Conservation (phyloP, 768 basidiomycete species). For the Suillus paluster region DNA sequence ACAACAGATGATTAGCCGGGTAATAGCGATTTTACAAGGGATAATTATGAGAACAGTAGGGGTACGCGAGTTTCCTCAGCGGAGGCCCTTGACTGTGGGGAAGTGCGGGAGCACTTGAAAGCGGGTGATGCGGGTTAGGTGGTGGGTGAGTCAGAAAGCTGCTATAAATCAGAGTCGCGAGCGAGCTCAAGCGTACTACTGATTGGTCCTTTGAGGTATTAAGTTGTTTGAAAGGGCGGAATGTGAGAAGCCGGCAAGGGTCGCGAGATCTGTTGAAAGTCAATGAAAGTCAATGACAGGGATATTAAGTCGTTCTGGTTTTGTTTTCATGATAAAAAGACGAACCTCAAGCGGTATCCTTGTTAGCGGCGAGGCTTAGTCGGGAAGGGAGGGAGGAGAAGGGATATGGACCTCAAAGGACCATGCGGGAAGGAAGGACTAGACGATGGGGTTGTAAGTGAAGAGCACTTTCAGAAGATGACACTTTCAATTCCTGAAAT, state of each 20-base stretch:
- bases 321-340: slow-evolving; percentile 1
- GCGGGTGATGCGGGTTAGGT: slow-evolving; percentile 15
- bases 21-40: slow-evolving; percentile 30
- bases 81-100: slow-evolving; percentile 37
- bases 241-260: slow-evolving; percentile 84
- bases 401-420: slow-evolving; percentile 37
- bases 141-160: slow-evolving; percentile 22
- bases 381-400: slow-evolving; percentile 40
- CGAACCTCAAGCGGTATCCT: slow-evolving; percentile 58
- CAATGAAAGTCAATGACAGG: slow-evolving; percentile 7
- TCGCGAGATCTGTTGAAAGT: slow-evolving; percentile 75
- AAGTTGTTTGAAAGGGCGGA: slow-evolving; percentile 46
- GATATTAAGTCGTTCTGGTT: neutral
- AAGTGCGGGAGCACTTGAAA: slow-evolving; percentile 9
- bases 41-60: slow-evolving; percentile 23
- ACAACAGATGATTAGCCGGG: slow-evolving; percentile 21
- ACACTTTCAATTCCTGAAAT: slow-evolving; percentile 27
- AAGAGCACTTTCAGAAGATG: slow-evolving; percentile 25
- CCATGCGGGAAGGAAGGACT: slow-evolving; percentile 35
- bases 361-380: slow-evolving; percentile 50
- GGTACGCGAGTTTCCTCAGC: slow-evolving; percentile 54
- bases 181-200: slow-evolving; percentile 72
- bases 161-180: slow-evolving; percentile 52
- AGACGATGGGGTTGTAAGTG: slow-evolving; percentile 3
- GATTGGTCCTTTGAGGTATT: slow-evolving; percentile 42